A percentile compares a stretch with the other conserved stretches of the same genome.
Evolutionary conservation across 257 asterid species (phyloP).

Genomic region (Apocynum venetum): DNA sequence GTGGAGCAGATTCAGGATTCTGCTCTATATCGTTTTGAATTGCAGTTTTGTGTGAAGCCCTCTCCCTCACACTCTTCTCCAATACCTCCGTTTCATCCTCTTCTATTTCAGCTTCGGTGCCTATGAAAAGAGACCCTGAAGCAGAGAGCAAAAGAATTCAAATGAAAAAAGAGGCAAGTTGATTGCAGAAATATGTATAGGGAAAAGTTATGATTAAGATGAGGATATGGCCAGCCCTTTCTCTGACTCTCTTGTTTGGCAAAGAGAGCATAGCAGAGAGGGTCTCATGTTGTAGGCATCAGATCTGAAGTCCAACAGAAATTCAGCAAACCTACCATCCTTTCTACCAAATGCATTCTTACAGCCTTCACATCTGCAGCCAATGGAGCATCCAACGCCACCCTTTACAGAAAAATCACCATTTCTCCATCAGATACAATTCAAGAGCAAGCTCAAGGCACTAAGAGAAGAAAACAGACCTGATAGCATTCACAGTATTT

Average conservation of each 20-base stretch:
- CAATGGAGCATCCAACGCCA: slow-evolving; percentile 92
- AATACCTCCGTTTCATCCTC: slow-evolving; percentile 52
- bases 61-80: slow-evolving; percentile 35
- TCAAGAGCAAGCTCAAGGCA: slow-evolving; percentile 3
- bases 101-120: slow-evolving; percentile 58
- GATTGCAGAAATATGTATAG: not conserved
- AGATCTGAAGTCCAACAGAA: not conserved
- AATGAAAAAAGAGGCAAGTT: not conserved
- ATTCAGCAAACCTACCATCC: slow-evolving; percentile 52
- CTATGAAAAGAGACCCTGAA: slow-evolving; percentile 36
- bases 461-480: slow-evolving; percentile 38
- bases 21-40: slow-evolving; percentile 41
- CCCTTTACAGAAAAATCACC: slow-evolving; percentile 43
- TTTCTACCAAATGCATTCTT: slow-evolving; percentile 86
- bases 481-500: slow-evolving; percentile 99
- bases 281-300: not conserved
- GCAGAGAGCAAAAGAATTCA: slow-evolving; percentile 17
- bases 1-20: slow-evolving; percentile 46
- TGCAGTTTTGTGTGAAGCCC: slow-evolving; percentile 30
- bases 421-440: slow-evolving; percentile 26
- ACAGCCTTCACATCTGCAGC: slow-evolving; percentile 96
- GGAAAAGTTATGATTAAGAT: not conserved
- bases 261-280: not conserved
- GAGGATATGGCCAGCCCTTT: not conserved
- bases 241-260: not conserved